Percentiles rank a stretch among this genome's conserved stretches.
These are phyloP conservation scores for Rhamnella rubrinervis DNA, from an alignment of 331 rosid genomes.

Conservation along the genomic window DNA sequence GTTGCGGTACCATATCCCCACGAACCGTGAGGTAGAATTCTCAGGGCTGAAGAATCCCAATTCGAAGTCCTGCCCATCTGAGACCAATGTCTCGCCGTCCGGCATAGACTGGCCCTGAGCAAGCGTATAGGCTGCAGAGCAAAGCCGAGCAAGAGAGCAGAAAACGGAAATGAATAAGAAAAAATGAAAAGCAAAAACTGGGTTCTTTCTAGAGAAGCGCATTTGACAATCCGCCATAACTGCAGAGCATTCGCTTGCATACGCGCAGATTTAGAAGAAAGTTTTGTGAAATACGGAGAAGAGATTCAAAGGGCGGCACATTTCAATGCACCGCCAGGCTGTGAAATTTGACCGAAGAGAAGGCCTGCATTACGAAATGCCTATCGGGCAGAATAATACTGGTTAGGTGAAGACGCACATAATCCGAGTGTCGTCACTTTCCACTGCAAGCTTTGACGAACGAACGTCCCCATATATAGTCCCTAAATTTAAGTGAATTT, in stretches of 20 bases:
- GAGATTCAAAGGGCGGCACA: background rate
- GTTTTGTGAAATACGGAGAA: too few species aligned
- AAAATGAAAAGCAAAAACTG: background rate
- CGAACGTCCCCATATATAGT: background rate
- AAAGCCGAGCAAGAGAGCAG: conserved; percentile 20
- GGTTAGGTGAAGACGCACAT: background rate
- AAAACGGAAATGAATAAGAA: conserved; percentile 11
- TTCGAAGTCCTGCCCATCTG: conserved; percentile 34
- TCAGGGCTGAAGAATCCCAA: conserved; percentile 63
- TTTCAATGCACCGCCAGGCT: background rate
- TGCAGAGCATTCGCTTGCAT: background rate
- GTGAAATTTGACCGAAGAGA: background rate
- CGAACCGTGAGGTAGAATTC: conserved; percentile 44
- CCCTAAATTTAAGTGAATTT: background rate
- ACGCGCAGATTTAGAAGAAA: too few species aligned
- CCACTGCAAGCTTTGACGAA: background rate
- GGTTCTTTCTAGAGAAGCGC: conserved; percentile 13
- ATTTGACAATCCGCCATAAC: background rate
- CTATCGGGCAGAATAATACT: background rate
- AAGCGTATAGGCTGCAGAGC: conserved; percentile 37
- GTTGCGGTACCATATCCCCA: conserved; percentile 68
- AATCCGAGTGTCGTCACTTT: background rate
- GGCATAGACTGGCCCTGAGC: conserved; percentile 18
- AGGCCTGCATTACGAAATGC: too few species aligned
- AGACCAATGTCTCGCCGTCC: conserved; percentile 44